phyloP scores from a whole-genome alignment of 2,329 filamentous ascomycete genomes.

The Aspergillus caelatus region DNA sequence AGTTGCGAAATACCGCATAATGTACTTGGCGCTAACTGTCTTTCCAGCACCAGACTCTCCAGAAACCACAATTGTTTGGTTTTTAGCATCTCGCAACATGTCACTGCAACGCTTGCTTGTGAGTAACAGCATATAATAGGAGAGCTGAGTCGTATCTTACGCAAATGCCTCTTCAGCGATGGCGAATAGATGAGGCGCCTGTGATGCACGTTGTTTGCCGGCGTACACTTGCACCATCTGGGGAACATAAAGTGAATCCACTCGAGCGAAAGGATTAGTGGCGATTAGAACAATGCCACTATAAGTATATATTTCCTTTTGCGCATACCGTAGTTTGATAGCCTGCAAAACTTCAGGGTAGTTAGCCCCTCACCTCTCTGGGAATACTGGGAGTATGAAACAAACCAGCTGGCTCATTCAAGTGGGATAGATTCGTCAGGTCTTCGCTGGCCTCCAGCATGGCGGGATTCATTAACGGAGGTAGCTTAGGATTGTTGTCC shows the following conservation, averaged over 20 bases:
- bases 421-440: constrained; percentile 92
- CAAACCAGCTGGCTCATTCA: constrained; percentile 96
- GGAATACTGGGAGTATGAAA: constrained; percentile 11
- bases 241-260: constrained; percentile 96
- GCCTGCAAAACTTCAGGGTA: constrained; percentile 78
- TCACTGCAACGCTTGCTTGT: constrained; percentile 62
- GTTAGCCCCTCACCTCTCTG: constrained; percentile 23
- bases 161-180: constrained; percentile 99
- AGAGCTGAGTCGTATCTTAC: constrained; percentile 54
- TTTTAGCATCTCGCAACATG: constrained; percentile 93
- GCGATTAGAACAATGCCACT: constrained; percentile 98
- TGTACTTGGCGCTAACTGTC: constrained; percentile 99
- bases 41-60: constrained; percentile 98
- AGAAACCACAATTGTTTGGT: constrained; percentile 98
- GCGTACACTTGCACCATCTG: constrained; percentile 99
- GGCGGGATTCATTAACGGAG: constrained; percentile 94
- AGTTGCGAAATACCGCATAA: constrained; percentile 99
- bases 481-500: constrained; percentile 75
- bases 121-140: constrained; percentile 32
- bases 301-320: constrained; percentile 99
- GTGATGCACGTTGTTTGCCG: constrained; percentile 92
- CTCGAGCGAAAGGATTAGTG: constrained; percentile 94
- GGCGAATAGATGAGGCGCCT: constrained; percentile 96
- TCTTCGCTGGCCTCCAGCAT: constrained; percentile 99
- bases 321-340: constrained; percentile 92